These are phyloP conservation scores for Colletotrichum sansevieriae DNA, from an alignment of 2,329 filamentous ascomycete species.

Conservation along the genomic window DNA sequence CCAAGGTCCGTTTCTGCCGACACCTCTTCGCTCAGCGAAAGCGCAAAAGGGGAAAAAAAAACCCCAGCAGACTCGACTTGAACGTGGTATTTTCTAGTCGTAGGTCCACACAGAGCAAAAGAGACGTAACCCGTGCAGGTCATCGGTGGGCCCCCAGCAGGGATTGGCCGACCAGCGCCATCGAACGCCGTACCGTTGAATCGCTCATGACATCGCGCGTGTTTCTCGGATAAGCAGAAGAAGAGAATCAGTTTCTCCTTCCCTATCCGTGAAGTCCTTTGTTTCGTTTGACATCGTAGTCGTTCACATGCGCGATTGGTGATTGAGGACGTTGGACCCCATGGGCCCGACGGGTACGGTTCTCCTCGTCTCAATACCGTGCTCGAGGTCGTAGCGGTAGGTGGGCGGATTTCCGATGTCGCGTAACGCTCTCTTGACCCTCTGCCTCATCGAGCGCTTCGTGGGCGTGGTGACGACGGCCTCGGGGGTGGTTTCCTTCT, in stretches of 20 bases:
- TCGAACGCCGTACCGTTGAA: constrained; percentile 16
- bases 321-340: constrained; percentile 36
- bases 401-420: constrained; percentile 36
- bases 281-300: background rate
- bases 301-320: constrained; percentile 28
- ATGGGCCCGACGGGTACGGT: constrained; percentile 30
- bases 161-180: constrained; percentile 2
- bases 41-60: background rate
- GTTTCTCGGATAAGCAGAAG: background rate
- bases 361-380: constrained; percentile 23
- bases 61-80: background rate
- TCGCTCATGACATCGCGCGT: background rate
- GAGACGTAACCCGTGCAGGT: background rate
- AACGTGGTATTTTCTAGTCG: background rate
- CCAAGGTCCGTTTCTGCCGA: constrained; percentile 23
- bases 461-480: background rate
- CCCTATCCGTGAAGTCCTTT: background rate
- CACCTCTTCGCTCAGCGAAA: background rate
- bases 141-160: too few relatives aligned
- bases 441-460: constrained; percentile 30
- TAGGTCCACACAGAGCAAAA: background rate
- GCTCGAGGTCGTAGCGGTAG: constrained; percentile 38
- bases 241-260: background rate
- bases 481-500: constrained; percentile 23
- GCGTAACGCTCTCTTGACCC: constrained; percentile 33